Evolutionary conservation across 2,329 filamentous ascomycete species (phyloP).

Genomic region (Cercospora brassicicola): DNA sequence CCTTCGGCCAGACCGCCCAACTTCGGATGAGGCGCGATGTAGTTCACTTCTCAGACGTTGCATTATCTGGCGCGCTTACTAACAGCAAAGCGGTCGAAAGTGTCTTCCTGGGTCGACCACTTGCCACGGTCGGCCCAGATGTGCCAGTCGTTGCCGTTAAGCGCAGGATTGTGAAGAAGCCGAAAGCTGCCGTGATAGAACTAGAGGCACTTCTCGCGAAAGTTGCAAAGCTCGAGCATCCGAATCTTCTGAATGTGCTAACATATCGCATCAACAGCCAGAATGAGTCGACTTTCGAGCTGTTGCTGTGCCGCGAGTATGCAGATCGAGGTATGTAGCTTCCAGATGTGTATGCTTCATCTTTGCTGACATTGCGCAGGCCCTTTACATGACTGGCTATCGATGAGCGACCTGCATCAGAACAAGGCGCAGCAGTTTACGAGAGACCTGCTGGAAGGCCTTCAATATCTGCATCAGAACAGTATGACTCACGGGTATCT

Average conservation of each 20-base stretch:
- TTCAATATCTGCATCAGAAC: constrained; percentile 82
- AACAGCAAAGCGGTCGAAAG: constrained; percentile 17
- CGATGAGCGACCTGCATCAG: constrained; percentile 69
- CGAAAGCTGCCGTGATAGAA: constrained; percentile 32
- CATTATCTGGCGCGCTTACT: constrained; percentile 24
- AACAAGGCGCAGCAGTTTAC: constrained; percentile 83
- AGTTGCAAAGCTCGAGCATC: constrained; percentile 72
- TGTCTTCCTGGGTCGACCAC: constrained; percentile 29
- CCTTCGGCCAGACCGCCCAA: constrained; percentile 34
- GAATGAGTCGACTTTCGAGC: constrained; percentile 25
- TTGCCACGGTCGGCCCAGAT: constrained; percentile 5
- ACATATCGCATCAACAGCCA: constrained; percentile 54
- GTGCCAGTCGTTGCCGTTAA: constrained; percentile 34
- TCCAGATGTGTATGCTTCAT: neutral
- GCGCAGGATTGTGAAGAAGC: constrained; percentile 30
- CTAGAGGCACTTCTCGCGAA: constrained; percentile 58
- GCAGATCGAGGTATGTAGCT: constrained; percentile 24
- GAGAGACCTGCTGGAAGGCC: constrained; percentile 83
- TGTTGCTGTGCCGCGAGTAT: constrained; percentile 34
- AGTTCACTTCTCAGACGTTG: constrained; percentile 31
- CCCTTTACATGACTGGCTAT: constrained; percentile 76
- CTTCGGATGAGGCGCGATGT: constrained; percentile 27
- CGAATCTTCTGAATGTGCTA: constrained; percentile 74
- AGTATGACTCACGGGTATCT: constrained; percentile 68
- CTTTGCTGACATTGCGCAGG: constrained; percentile 46